A percentile compares a stretch with the other conserved stretches of the same genome.
Evolutionary conservation across 768 basidiomycete genomes (phyloP).

Genomic region (Phaffia australis): DNA sequence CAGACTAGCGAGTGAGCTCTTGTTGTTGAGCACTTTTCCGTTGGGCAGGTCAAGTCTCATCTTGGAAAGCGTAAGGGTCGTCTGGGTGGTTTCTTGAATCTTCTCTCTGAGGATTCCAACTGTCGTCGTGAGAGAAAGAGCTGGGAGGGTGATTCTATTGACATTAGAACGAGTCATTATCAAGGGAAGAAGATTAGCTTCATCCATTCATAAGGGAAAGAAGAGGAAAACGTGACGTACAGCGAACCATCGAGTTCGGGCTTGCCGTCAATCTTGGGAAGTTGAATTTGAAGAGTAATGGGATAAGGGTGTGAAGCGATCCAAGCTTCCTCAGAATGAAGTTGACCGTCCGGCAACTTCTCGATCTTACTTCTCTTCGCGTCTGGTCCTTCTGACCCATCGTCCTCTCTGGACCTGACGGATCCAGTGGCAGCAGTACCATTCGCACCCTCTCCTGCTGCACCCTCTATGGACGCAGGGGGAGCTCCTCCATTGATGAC

Average conservation of each 20-base stretch:
- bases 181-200: not conserved
- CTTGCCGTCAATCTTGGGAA: constrained; percentile 69
- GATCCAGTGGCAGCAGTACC: constrained; percentile 45
- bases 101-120: constrained; percentile 85
- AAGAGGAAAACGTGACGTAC: not conserved
- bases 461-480: constrained; percentile 32
- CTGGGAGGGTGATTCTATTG: constrained; percentile 59
- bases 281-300: constrained; percentile 69
- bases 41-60: constrained; percentile 56
- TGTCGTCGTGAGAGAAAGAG: constrained; percentile 69
- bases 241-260: constrained; percentile 66
- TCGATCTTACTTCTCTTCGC: constrained; percentile 80
- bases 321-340: constrained; percentile 53
- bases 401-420: constrained; percentile 47
- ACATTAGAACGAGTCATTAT: constrained; percentile 51
- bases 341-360: constrained; percentile 65
- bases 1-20: constrained; percentile 67
- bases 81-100: constrained; percentile 65
- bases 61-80: constrained; percentile 64
- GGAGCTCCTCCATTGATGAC: constrained; percentile 46
- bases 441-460: constrained; percentile 8
- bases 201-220: not conserved
- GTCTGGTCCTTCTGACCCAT: constrained; percentile 65
- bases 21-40: constrained; percentile 79
- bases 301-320: constrained; percentile 82